phyloP scores from a whole-genome alignment of 805 yeast genomes.

The Lipomyces spencermartinsiae region DNA sequence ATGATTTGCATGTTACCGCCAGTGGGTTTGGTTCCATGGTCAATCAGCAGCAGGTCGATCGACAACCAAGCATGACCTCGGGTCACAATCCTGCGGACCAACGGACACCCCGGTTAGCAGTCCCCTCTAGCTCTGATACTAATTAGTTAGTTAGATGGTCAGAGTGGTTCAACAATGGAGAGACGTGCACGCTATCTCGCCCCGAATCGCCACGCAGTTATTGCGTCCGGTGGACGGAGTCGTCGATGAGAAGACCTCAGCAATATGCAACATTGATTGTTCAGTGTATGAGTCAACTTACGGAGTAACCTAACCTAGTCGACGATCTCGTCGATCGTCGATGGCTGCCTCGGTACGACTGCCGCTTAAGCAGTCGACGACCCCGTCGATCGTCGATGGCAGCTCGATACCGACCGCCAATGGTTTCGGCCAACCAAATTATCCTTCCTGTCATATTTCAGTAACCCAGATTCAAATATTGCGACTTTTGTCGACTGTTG shows the following conservation, averaged over 20 bases:
- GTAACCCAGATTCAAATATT: background rate
- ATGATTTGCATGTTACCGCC: background rate
- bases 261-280: background rate
- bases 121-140: constrained; percentile 4
- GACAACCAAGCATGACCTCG: background rate
- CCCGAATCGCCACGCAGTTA: background rate
- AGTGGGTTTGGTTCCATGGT: background rate
- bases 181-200: background rate
- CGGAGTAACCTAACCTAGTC: background rate
- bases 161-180: background rate
- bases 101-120: constrained; percentile 2
- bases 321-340: constrained; percentile 6
- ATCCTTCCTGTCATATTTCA: background rate
- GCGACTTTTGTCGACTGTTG: background rate
- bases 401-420: background rate
- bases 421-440: background rate
- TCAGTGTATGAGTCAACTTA: background rate
- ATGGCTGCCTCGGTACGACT: background rate
- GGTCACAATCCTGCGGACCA: background rate
- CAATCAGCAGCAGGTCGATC: background rate
- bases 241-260: background rate
- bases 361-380: background rate
- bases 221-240: background rate
- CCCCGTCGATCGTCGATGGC: constrained; percentile 4
- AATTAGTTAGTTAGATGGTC: background rate